These are phyloP conservation scores for Tubosaeta sp. DNA, from an alignment of 768 basidiomycete genomes.

Conservation along the genomic window DNA sequence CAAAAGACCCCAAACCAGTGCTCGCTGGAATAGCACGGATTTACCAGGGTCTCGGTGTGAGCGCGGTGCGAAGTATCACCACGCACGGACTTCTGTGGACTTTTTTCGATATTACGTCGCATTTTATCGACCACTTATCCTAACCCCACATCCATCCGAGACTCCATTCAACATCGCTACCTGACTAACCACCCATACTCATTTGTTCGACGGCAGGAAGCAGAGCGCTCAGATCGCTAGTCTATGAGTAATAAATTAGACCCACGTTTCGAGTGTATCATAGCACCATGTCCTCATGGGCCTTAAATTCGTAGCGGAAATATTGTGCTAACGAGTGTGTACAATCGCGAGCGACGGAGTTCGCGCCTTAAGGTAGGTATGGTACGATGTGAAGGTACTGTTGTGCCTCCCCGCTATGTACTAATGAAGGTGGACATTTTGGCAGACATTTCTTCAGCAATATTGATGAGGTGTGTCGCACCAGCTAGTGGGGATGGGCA, in stretches of 20 bases:
- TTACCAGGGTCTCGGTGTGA: constrained; percentile 93
- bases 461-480: constrained; percentile 2
- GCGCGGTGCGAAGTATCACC: constrained; percentile 85
- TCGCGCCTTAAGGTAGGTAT: not conserved
- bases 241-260: constrained; percentile 15
- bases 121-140: constrained; percentile 66
- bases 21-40: constrained; percentile 75
- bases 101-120: constrained; percentile 75
- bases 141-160: constrained; percentile 14
- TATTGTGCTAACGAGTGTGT: not conserved
- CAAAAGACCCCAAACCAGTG: constrained; percentile 69
- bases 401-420: constrained; percentile 8
- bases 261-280: constrained; percentile 21
- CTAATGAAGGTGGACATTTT: constrained; percentile 13
- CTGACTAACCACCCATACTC: constrained; percentile 10
- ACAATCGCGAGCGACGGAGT: too few relatives aligned
- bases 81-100: constrained; percentile 96
- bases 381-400: constrained; percentile 4
- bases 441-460: constrained; percentile 2
- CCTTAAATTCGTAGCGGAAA: constrained; percentile 9
- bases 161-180: constrained; percentile 1
- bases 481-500: constrained; percentile 13
- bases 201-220: constrained; percentile 7
- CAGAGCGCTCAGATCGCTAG: constrained; percentile 1
- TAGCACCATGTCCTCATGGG: constrained; percentile 13